Evolutionary conservation across 2,329 filamentous ascomycete genomes (phyloP).

Genomic region (Phyllosticta citrichinensis): DNA sequence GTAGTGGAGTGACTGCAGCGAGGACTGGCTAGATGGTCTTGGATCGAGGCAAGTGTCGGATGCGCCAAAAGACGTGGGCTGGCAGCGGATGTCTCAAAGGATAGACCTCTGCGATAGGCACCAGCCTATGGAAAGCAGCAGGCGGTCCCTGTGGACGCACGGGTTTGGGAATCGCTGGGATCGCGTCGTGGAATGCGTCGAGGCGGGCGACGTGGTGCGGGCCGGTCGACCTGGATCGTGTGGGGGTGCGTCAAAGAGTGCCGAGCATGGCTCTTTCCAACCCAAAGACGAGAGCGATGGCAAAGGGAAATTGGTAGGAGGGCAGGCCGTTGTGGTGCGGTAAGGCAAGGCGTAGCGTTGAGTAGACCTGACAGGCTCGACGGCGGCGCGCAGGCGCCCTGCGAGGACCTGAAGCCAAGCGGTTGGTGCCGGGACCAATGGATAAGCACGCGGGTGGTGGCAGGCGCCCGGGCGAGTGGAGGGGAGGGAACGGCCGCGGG

Average conservation of each 20-base stretch:
- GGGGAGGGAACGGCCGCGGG: not conserved
- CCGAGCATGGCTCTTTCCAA: not conserved
- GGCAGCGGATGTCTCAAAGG: not conserved
- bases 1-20: not conserved
- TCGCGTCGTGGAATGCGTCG: not conserved
- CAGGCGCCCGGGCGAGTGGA: not conserved
- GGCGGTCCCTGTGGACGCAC: not conserved
- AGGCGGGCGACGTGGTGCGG: not conserved
- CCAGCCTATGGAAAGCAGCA: not conserved
- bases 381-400: conserved; percentile 1
- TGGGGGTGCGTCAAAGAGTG: not conserved
- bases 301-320: not conserved
- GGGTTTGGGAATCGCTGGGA: not conserved
- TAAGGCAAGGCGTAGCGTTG: not conserved
- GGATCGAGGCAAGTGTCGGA: not conserved
- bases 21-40: not conserved
- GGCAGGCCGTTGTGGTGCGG: not conserved
- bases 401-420: not conserved
- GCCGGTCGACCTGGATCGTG: not conserved
- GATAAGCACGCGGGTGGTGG: not conserved
- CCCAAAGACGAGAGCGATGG: not conserved
- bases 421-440: conserved; percentile 4
- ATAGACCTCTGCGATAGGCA: not conserved
- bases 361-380: not conserved
- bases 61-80: not conserved